phyloP scores from a whole-genome alignment of 108 stramenopile species.

The Nannochloropsis oceanica region DNA sequence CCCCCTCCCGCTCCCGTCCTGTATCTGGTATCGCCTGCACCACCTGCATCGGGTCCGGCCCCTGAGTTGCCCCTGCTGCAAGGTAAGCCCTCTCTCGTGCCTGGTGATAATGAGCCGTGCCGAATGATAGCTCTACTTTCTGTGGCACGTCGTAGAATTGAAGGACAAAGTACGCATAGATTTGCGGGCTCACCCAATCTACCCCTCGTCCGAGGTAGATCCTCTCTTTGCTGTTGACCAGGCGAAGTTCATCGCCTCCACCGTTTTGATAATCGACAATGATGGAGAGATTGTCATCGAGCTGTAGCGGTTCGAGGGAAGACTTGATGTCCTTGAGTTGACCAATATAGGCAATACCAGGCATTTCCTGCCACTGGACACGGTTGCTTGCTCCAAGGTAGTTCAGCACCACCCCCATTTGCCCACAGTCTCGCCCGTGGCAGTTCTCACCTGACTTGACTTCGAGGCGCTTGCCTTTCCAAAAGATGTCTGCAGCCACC shows the following conservation, averaged over 20 bases:
- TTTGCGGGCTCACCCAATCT: not conserved
- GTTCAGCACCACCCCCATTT: not conserved
- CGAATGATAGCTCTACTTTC: not conserved
- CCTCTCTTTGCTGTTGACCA: not conserved
- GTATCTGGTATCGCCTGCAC: not conserved
- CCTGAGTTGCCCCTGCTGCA: not conserved
- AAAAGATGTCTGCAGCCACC: not conserved
- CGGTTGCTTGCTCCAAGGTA: not conserved
- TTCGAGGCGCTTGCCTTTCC: not conserved
- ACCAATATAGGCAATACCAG: not conserved
- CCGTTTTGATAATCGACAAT: not conserved
- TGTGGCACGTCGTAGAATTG: not conserved
- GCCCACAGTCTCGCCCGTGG: not conserved
- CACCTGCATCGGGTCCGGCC: not conserved
- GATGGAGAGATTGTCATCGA: not conserved
- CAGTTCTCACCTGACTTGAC: not conserved
- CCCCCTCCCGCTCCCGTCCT: not conserved
- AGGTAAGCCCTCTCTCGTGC: not conserved
- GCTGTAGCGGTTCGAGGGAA: not conserved
- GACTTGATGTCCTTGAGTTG: not conserved
- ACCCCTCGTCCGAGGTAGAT: not conserved
- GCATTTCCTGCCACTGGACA: not conserved
- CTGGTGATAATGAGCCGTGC: not conserved
- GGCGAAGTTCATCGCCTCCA: not conserved
- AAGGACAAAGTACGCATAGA: not conserved